These are phyloP conservation scores for Trichoderma sp. DNA, from an alignment of 2,329 filamentous ascomycete genomes.

Conservation along the genomic window DNA sequence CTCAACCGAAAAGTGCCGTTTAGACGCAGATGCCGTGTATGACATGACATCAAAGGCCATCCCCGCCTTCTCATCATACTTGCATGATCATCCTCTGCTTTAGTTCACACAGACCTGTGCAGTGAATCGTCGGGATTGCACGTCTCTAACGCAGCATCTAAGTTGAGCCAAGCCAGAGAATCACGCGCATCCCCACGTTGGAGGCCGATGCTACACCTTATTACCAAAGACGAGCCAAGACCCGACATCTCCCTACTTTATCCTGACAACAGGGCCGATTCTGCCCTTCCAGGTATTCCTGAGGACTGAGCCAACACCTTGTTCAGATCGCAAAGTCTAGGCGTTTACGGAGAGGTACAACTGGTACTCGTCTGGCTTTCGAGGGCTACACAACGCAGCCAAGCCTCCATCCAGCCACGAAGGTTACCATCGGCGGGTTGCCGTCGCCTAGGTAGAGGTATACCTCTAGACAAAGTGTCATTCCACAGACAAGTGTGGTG, in stretches of 20 bases:
- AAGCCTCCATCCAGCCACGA: slow-evolving; percentile 10
- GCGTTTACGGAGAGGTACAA: background rate
- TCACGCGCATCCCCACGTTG: slow-evolving; percentile 21
- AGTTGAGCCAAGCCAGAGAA: slow-evolving; percentile 11
- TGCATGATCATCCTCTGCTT: background rate
- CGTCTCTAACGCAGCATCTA: background rate
- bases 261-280: background rate
- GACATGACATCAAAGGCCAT: slow-evolving; percentile 24
- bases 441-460: background rate
- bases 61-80: background rate
- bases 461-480: background rate
- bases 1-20: slow-evolving; percentile 17
- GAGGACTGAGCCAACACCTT: background rate
- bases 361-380: background rate
- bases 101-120: background rate
- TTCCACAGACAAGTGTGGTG: slow-evolving; percentile 1
- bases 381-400: slow-evolving; percentile 11
- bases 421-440: slow-evolving; percentile 17
- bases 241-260: slow-evolving; percentile 6
- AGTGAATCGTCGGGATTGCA: background rate
- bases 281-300: background rate
- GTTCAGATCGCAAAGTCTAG: background rate
- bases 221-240: slow-evolving; percentile 7
- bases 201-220: slow-evolving; percentile 21
- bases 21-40: slow-evolving; percentile 17